Evolutionary conservation across 371 early-diverging fungal species (phyloP).

Genomic region (Rhizopus delemar): DNA sequence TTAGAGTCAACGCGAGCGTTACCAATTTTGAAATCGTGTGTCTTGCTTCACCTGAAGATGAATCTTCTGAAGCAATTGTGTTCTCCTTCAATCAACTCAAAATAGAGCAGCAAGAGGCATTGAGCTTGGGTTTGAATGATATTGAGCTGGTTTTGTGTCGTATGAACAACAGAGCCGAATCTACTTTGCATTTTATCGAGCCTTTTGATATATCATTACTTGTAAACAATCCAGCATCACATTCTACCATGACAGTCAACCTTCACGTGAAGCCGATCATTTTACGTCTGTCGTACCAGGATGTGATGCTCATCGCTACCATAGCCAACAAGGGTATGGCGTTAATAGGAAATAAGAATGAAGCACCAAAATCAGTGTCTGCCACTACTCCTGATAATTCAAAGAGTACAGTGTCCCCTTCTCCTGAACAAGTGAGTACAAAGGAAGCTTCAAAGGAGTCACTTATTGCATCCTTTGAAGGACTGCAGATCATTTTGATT

Average conservation of each 20-base stretch:
- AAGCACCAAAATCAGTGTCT: conserved; percentile 13
- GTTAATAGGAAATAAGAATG: conserved; percentile 37
- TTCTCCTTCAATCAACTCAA: conserved; percentile 76
- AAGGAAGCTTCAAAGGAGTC: conserved; percentile 31
- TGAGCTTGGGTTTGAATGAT: conserved; percentile 68
- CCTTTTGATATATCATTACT: conserved; percentile 72
- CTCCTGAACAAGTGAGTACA: background rate
- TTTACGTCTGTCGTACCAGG: conserved; percentile 78
- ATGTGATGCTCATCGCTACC: conserved; percentile 78
- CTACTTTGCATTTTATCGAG: conserved; percentile 79
- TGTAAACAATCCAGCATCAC: conserved; percentile 59
- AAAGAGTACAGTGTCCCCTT: background rate
- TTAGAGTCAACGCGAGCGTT: conserved; percentile 69
- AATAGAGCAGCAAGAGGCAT: conserved; percentile 64
- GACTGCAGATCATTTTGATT: conserved; percentile 73
- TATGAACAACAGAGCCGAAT: conserved; percentile 77
- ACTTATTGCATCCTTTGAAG: conserved; percentile 55
- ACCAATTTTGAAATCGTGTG: conserved; percentile 82
- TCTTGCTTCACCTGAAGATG: conserved; percentile 71
- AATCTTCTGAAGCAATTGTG: conserved; percentile 83
- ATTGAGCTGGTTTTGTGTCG: conserved; percentile 90
- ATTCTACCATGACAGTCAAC: conserved; percentile 58
- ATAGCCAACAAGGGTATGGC: conserved; percentile 77
- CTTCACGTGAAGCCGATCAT: conserved; percentile 67
- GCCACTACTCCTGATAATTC: background rate